Conservation (phyloP, 2,329 filamentous ascomycete genomes). For the Sodiomyces alkalinus region DNA sequence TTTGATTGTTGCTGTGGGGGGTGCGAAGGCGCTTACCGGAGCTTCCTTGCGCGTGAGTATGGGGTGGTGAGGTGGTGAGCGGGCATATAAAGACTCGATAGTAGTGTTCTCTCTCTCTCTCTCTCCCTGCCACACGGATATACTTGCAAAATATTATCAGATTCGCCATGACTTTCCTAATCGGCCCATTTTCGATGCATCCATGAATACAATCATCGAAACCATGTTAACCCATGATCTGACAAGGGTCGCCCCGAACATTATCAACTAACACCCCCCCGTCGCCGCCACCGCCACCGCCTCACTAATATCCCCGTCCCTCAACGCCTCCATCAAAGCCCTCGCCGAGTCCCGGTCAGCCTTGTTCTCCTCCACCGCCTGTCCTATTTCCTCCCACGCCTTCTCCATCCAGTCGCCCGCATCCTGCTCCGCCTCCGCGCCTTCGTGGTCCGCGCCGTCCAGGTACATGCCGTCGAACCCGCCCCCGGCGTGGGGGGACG, state of each 20-base stretch:
- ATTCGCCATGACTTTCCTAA: too few species aligned
- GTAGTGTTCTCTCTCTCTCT: too few species aligned
- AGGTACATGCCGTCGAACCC: constrained; percentile 14
- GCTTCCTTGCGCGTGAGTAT: not conserved
- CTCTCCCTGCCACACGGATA: too few species aligned
- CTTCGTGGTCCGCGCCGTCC: constrained; percentile 14
- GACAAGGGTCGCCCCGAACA: too few species aligned
- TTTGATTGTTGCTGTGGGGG: constrained; percentile 36
- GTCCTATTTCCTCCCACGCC: constrained; percentile 18
- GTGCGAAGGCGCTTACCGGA: constrained; percentile 15
- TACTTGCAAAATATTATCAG: too few species aligned
- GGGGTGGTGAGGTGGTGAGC: not conserved
- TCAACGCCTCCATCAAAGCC: constrained; percentile 21
- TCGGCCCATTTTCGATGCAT: too few species aligned
- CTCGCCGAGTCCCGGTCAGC: constrained; percentile 21
- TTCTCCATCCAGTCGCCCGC: constrained; percentile 21
- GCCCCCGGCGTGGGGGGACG: constrained; percentile 8
- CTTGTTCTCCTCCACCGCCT: constrained; percentile 12
- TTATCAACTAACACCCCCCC: too few species aligned
- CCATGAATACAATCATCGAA: too few species aligned
- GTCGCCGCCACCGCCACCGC: too few species aligned
- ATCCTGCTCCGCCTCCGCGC: too few species aligned
- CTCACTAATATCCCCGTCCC: constrained; percentile 13
- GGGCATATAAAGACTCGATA: too few species aligned
- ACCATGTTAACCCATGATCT: too few species aligned